Conservation (phyloP, 371 early-diverging fungal species). For the Umbelopsis sp. region DNA sequence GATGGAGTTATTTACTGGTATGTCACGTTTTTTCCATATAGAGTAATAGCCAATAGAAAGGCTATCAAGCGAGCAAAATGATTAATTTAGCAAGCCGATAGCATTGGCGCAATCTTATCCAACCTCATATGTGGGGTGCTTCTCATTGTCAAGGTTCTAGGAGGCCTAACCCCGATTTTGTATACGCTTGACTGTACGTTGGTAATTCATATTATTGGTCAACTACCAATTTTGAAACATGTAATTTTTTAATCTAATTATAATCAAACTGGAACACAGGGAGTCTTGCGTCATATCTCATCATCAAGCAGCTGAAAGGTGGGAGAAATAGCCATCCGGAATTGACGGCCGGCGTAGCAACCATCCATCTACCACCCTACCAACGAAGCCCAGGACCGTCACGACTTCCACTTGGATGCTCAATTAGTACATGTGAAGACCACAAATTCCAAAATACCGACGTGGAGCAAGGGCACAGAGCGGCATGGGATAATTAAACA, state of each 20-base stretch:
- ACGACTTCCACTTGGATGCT: neutral
- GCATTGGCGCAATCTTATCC: slow-evolving; percentile 51
- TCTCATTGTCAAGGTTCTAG: slow-evolving; percentile 33
- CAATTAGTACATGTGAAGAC: slow-evolving; percentile 8
- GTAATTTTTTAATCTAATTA: neutral
- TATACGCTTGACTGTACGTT: slow-evolving; percentile 56
- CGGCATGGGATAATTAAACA: neutral
- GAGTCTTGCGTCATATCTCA: slow-evolving; percentile 51
- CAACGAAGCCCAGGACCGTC: neutral
- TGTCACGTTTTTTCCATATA: neutral
- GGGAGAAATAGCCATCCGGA: slow-evolving; percentile 17
- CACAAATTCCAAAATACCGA: neutral
- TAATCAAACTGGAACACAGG: slow-evolving; percentile 25
- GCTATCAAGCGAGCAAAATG: too few species aligned
- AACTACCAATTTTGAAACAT: neutral
- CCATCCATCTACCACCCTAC: neutral
- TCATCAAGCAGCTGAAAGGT: slow-evolving; percentile 46
- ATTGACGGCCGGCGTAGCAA: neutral
- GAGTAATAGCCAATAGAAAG: too few species aligned
- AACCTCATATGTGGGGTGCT: slow-evolving; percentile 49
- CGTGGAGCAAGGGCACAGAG: neutral
- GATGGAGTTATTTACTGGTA: slow-evolving; percentile 53
- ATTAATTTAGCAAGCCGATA: slow-evolving; percentile 9
- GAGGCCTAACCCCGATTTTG: slow-evolving; percentile 44
- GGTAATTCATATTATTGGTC: slow-evolving; percentile 5